Base-by-base conservation (phyloP, 1,284 basidiomycete species). In the Ganoderma resinaceum region DNA sequence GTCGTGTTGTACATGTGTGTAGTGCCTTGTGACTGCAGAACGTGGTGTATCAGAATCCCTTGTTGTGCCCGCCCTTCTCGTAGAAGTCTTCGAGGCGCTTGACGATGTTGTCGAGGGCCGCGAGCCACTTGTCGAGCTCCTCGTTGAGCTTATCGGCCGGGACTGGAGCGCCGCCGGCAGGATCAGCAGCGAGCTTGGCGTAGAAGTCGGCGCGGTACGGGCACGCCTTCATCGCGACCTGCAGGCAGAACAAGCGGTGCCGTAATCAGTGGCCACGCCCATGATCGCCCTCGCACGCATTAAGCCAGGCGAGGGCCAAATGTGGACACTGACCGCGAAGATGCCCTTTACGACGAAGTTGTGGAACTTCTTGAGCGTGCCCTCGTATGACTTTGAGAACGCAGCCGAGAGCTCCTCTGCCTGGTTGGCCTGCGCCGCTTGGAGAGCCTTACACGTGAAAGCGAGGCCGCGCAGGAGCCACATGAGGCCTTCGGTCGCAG, bases 181-280 rank as follows among this genome's bases (percentile, higher is more conserved):
- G 87, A 72, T 92, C 91, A 6, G 89, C 85, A 26, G 94, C 94
- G 60, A 99, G 89, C 81, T 98, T 98, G 59, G 85, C 84, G 81
- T 96, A 98, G 82, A 99, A 97, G 74, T 91, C 91, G 20, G 86
- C 88, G 69, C 97, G 94, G 82, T 95, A 95, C 0, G 97, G 97
- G 83, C 96, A 98, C 0, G 97, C 96, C 78, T 94, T 98, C 95
- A 99, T 96, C 6, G 97, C 97, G 59, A 97, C 88, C 94, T 96
- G 77, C 59, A 58, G 23, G 63, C 49, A 62, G 55, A 31, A 61
- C 46, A 55, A 49, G 49, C 42, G 38, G 55, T 67, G 42, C 63
- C 43, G 66, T 66, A 64, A 63, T 62, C 49, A 64, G 62, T 40
- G n/a, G 37, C 58, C 33, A 60, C 58, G 37, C 58, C 37, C 37